A percentile compares a stretch with the other conserved stretches of the same genome.
phyloP scores from a whole-genome alignment of 2,329 filamentous ascomycete species.

The Xylaria sp. region DNA sequence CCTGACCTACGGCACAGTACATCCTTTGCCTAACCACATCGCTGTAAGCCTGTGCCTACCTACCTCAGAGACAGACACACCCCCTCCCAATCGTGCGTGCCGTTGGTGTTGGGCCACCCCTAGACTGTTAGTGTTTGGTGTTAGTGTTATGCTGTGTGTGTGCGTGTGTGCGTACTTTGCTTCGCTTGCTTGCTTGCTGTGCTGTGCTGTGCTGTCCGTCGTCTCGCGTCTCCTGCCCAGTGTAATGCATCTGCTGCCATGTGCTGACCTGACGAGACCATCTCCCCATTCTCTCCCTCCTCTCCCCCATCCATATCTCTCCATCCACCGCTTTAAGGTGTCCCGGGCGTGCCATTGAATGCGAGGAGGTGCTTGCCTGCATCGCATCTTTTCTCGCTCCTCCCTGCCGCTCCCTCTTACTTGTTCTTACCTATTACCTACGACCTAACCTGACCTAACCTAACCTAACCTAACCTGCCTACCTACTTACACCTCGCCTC shows the following conservation, averaged over 20 bases:
- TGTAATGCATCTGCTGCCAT: conserved; percentile 12
- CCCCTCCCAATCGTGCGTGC: background rate
- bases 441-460: no score
- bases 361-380: background rate
- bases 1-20: background rate
- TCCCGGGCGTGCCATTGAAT: background rate
- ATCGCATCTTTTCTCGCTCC: background rate
- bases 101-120: background rate
- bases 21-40: background rate
- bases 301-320: background rate
- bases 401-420: background rate
- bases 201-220: background rate
- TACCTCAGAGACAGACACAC: background rate
- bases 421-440: background rate
- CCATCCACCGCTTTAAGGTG: background rate
- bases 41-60: background rate
- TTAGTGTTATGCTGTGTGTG: background rate
- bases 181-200: background rate
- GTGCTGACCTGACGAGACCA: conserved; percentile 28
- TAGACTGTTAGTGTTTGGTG: background rate
- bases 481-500: no score
- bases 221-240: background rate
- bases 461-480: no score
- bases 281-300: background rate
- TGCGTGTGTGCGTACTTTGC: background rate